Evolutionary conservation across 139 green algal species (phyloP).

Genomic region (Auxenochlorella protothecoides): DNA sequence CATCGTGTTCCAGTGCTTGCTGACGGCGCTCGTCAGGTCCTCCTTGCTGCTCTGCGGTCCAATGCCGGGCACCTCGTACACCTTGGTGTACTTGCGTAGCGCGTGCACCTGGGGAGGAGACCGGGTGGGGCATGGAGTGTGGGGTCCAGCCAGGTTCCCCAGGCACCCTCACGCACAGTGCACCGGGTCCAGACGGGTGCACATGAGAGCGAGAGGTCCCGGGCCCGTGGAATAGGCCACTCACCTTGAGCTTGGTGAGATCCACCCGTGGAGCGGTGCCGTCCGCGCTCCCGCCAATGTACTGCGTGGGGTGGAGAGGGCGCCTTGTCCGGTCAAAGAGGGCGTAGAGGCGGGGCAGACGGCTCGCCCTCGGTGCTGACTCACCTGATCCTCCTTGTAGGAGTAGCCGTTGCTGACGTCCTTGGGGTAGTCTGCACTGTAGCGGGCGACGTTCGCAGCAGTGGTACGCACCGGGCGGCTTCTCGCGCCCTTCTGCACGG

Average conservation of each 20-base stretch:
- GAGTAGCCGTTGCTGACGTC: slow-evolving; percentile 8
- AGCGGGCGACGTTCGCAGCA: too few species aligned
- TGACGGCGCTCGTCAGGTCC: slow-evolving; percentile 17
- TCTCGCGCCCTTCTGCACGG: neutral
- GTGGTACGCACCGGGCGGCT: neutral
- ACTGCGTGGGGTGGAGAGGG: neutral
- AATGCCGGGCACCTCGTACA: slow-evolving; percentile 22
- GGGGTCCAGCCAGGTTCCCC: too few species aligned
- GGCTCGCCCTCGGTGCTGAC: too few species aligned
- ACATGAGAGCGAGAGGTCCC: neutral
- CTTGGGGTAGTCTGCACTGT: neutral
- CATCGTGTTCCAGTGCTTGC: slow-evolving; percentile 24
- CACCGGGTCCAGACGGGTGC: too few species aligned
- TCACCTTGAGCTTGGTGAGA: slow-evolving; percentile 26
- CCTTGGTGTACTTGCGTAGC: slow-evolving; percentile 30
- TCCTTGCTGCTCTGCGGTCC: slow-evolving; percentile 24
- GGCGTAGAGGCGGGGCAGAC: too few species aligned
- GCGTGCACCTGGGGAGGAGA: slow-evolving; percentile 11
- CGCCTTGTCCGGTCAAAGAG: too few species aligned
- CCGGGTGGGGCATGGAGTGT: neutral
- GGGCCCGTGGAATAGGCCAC: neutral
- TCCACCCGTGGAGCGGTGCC: slow-evolving; percentile 15
- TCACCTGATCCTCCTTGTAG: slow-evolving; percentile 5
- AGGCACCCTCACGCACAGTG: too few species aligned
- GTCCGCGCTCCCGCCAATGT: neutral